These are phyloP conservation scores for Alternaria infectoria DNA, from an alignment of 2,329 filamentous ascomycete species.

Conservation along the genomic window DNA sequence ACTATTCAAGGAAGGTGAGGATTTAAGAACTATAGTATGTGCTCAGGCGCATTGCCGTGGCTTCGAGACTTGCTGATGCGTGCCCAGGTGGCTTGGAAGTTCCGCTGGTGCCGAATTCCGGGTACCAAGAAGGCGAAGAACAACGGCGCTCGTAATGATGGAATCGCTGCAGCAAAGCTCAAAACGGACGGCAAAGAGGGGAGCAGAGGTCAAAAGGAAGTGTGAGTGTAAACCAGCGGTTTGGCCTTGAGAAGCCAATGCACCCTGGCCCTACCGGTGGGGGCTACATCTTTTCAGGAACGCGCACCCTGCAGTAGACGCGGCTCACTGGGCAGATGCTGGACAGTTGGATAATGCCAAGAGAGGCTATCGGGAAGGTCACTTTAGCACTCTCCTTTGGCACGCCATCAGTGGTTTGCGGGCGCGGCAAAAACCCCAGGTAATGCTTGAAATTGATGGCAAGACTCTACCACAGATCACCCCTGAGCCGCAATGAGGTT, in stretches of 20 bases:
- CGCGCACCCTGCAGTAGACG: constrained; percentile 19
- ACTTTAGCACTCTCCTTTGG: constrained; percentile 5
- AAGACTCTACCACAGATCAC: neutral
- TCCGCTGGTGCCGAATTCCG: constrained; percentile 1
- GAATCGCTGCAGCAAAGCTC: neutral
- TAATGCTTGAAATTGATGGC: neutral
- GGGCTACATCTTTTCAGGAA: constrained; percentile 22
- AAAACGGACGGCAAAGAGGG: neutral
- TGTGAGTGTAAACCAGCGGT: constrained; percentile 7
- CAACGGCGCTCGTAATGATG: constrained; percentile 1
- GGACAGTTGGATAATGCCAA: constrained; percentile 7
- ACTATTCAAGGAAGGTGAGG: constrained; percentile 13
- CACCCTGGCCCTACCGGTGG: constrained; percentile 9
- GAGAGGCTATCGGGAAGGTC: constrained; percentile 13
- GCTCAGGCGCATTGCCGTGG: constrained; percentile 20
- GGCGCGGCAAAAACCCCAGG: neutral
- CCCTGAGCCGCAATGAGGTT: neutral
- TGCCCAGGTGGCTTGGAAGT: neutral
- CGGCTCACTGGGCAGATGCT: constrained; percentile 15
- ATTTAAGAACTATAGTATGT: constrained; percentile 6
- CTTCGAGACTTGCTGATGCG: neutral
- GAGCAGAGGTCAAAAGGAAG: neutral
- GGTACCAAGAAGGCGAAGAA: neutral
- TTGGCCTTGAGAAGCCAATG: constrained; percentile 9
- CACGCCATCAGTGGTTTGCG: constrained; percentile 8